phyloP scores from a whole-genome alignment of 768 basidiomycete genomes.

The Clavulina sp. region DNA sequence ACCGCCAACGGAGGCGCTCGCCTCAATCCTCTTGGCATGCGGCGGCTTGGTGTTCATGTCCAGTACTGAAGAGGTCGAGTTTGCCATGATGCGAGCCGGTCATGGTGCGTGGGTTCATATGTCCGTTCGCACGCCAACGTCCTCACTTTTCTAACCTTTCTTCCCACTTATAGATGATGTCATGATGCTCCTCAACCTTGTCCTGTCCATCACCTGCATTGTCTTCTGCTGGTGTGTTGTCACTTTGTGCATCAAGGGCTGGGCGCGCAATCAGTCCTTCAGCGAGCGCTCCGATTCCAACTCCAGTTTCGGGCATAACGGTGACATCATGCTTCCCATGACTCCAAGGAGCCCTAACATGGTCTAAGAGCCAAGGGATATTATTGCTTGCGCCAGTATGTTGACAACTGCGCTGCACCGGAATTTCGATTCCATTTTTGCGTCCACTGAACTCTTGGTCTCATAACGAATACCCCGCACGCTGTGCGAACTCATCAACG shows the following conservation, averaged over 20 bases:
- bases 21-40: slow-evolving; percentile 69
- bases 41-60: slow-evolving; percentile 85
- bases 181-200: slow-evolving; percentile 68
- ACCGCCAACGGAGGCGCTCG: slow-evolving; percentile 84
- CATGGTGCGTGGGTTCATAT: slow-evolving; percentile 46
- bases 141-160: neutral
- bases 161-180: slow-evolving; percentile 41
- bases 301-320: too few relatives aligned
- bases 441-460: too few relatives aligned
- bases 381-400: too few relatives aligned
- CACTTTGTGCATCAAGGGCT: slow-evolving; percentile 69
- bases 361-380: too few relatives aligned
- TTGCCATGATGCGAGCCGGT: slow-evolving; percentile 80
- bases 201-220: slow-evolving; percentile 72
- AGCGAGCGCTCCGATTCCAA: too few relatives aligned
- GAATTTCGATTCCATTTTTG: too few relatives aligned
- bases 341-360: too few relatives aligned
- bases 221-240: slow-evolving; percentile 70
- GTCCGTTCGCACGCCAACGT: neutral
- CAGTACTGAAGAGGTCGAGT: slow-evolving; percentile 75
- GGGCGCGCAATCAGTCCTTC: slow-evolving; percentile 25
- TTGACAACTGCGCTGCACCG: too few relatives aligned
- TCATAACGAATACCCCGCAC: too few relatives aligned
- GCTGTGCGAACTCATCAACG: too few relatives aligned
- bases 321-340: too few relatives aligned